Percentiles rank a stretch among this genome's conserved stretches.
Evolutionary conservation across 768 basidiomycete genomes (phyloP).

Genomic region (Suillus weaverae): DNA sequence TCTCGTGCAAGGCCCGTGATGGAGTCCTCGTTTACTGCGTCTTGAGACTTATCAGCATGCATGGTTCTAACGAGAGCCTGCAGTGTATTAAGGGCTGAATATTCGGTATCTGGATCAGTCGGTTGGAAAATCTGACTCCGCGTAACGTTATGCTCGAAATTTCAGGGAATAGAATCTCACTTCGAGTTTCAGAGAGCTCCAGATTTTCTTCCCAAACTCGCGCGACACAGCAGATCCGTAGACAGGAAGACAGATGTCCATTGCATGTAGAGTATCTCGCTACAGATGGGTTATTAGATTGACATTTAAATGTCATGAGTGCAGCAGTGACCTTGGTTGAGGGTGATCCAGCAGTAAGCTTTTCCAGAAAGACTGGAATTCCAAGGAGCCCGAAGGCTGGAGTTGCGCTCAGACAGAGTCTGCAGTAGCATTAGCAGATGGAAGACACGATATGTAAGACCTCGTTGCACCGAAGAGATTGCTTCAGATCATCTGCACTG

Average conservation of each 20-base stretch:
- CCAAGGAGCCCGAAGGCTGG: slow-evolving; percentile 83
- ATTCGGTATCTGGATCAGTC: slow-evolving; percentile 73
- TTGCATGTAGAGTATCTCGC: slow-evolving; percentile 83
- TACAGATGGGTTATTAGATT: slow-evolving; percentile 31
- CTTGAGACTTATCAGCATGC: slow-evolving; percentile 47
- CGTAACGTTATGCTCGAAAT: slow-evolving; percentile 5
- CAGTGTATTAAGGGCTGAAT: slow-evolving; percentile 67
- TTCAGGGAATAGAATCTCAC: slow-evolving; percentile 36
- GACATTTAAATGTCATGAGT: background rate
- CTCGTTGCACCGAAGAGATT: slow-evolving; percentile 56
- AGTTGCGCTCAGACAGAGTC: slow-evolving; percentile 77
- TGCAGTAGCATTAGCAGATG: background rate
- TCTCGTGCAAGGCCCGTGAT: slow-evolving; percentile 66
- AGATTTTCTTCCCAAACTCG: slow-evolving; percentile 72
- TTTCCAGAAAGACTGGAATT: slow-evolving; percentile 88
- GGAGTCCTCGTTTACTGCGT: slow-evolving; percentile 35
- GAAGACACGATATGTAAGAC: background rate
- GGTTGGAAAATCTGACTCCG: slow-evolving; percentile 84
- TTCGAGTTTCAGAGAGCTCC: slow-evolving; percentile 91
- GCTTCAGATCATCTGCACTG: slow-evolving; percentile 80
- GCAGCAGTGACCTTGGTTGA: slow-evolving; percentile 65
- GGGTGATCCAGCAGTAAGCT: slow-evolving; percentile 79
- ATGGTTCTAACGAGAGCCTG: slow-evolving; percentile 76
- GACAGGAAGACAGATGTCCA: slow-evolving; percentile 76
- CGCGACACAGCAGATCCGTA: slow-evolving; percentile 70